A percentile compares a stretch with the other conserved stretches of the same genome.
phyloP scores from a whole-genome alignment of 2,329 filamentous ascomycete species.

The Aspergillus sp. region DNA sequence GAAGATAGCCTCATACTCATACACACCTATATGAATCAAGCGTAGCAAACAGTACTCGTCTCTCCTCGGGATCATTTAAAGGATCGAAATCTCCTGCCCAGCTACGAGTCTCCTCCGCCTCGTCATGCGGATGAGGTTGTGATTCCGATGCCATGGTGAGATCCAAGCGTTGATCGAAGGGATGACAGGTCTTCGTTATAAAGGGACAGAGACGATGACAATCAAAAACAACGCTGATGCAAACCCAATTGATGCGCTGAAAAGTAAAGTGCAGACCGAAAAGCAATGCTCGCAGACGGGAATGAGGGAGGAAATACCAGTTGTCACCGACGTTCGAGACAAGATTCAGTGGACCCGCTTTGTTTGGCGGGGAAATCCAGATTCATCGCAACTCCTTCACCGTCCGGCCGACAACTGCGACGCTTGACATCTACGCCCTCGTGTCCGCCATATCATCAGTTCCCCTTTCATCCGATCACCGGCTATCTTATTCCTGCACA shows the following conservation, averaged over 20 bases:
- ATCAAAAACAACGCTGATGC: neutral
- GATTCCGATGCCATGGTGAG: conserved; percentile 11
- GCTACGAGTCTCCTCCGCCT: conserved; percentile 20
- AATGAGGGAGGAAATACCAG: neutral
- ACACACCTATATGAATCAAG: conserved; percentile 87
- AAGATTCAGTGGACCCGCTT: neutral
- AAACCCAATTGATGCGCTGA: neutral
- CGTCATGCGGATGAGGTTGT: conserved; percentile 8
- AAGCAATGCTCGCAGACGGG: neutral
- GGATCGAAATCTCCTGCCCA: conserved; percentile 66
- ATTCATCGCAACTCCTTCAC: neutral
- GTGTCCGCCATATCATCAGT: no score
- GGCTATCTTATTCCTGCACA: neutral
- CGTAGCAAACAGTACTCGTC: conserved; percentile 73
- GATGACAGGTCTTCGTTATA: neutral
- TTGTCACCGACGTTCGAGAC: neutral
- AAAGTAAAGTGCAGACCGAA: neutral
- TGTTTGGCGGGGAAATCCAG: conserved; percentile 6
- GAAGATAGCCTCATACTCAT: neutral
- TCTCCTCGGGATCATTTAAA: conserved; percentile 75
- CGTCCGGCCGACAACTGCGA: neutral
- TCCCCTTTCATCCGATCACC: neutral
- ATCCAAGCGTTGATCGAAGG: neutral
- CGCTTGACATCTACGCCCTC: no score
- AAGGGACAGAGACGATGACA: neutral